Evolutionary conservation across 129 eudicot species (phyloP).

Genomic region (Ambrosia artemisiifolia): DNA sequence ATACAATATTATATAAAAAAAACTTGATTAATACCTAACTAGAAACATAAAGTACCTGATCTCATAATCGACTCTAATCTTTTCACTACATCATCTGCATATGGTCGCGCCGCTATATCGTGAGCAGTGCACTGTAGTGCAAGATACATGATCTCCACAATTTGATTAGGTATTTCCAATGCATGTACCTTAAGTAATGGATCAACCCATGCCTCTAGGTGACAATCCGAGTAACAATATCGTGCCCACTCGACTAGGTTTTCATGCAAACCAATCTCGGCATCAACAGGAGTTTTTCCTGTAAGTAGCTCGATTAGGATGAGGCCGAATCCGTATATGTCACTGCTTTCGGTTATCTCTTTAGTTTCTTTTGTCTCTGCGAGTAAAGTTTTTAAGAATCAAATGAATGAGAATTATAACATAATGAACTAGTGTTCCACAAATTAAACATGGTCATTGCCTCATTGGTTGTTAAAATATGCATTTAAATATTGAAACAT

Average conservation of each 20-base stretch:
- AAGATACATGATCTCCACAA: conserved; percentile 69
- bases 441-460: neutral
- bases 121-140: conserved; percentile 74
- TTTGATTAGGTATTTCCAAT: conserved; percentile 36
- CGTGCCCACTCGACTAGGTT: conserved; percentile 81
- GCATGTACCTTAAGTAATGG: conserved; percentile 38
- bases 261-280: conserved; percentile 55
- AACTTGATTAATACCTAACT: conserved; percentile 30
- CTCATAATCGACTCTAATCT: conserved; percentile 40
- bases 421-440: neutral
- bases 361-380: conserved; percentile 63
- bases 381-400: neutral
- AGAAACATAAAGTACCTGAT: conserved; percentile 44
- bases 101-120: conserved; percentile 65
- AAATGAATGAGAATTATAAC: neutral
- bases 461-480: neutral
- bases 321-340: conserved; percentile 66
- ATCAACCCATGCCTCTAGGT: conserved; percentile 82
- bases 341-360: conserved; percentile 54
- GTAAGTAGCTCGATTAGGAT: conserved; percentile 71
- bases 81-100: conserved; percentile 50
- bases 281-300: conserved; percentile 49
- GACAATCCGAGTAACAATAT: conserved; percentile 91
- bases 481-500: neutral
- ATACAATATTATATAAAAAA: neutral